Evolutionary conservation across 208 protist species (phyloP), one percentile per base, ranked within the genome.

Genomic region (Polymyxa betae): DNA sequence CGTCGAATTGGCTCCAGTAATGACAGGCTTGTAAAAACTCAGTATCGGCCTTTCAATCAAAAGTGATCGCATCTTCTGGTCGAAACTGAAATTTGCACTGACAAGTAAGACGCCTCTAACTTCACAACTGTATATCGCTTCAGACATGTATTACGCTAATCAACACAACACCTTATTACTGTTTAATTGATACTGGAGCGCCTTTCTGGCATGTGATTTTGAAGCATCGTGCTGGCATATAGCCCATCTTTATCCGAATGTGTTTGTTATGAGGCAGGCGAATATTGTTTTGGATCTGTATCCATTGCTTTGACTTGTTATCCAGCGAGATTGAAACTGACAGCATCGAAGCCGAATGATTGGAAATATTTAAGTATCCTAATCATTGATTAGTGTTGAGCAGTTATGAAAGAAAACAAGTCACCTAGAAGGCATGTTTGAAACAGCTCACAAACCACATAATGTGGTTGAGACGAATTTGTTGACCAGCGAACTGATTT

Each of bases 301-400:
- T 82, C 72, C 72, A 82, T 43, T 82, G 16, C 16, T 12, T 45
- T 20, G 72, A n/a, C n/a, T 43, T 35, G n/a, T 82, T 43, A 5
- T 20, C 35, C 72, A 82, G n/a, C 5, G 16, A 38, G 72, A 82
- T 82, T n/a, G 72, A 35, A 5, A 82, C n/a, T 20, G 72, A 82
- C 5, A 35, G 10, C 16, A 5, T 40, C n/a, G 72, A 82, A 20
- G 72, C 5, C 5, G 72, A 82, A 20, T 35, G 5, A n/a, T 82
- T 82, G n/a, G 72, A 35, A 40, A 82, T 82, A 20, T 5, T 82
- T n/a, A 82, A 43, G n/a, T 38, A 82, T n/a, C 72, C 72, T 82
- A 35, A 38, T 60, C 12, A 60, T 5, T 24, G 24, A 60, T 29
- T 5, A 60, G 24, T 60, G 24, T n/a, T n/a, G n/a, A n/a, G n/a